Percentiles rank a stretch among this genome's conserved stretches.
These are phyloP conservation scores for Cercospora nicotianae DNA, from an alignment of 2,329 filamentous ascomycete species.

Conservation along the genomic window DNA sequence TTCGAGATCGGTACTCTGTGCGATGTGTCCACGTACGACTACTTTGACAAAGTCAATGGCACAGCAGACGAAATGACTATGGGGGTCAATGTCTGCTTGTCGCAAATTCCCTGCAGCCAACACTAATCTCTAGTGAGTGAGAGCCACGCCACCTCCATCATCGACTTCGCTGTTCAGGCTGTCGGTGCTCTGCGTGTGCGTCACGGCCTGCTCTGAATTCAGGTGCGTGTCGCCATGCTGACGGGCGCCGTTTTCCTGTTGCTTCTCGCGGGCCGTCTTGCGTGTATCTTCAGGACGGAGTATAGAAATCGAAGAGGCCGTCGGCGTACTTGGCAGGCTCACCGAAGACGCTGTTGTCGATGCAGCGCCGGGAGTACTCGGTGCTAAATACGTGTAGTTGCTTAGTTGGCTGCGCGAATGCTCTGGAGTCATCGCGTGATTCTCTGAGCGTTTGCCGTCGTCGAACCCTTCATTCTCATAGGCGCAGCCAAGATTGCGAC, in stretches of 20 bases:
- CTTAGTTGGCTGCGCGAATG: conserved; percentile 26
- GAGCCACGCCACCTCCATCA: conserved; percentile 55
- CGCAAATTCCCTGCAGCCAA: not conserved
- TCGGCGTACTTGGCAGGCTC: conserved; percentile 34
- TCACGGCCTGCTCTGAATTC: conserved; percentile 9
- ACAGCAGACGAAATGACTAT: not conserved
- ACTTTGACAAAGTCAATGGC: not conserved
- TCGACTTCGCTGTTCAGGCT: conserved; percentile 43
- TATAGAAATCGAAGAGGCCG: conserved; percentile 22
- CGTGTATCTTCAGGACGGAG: conserved; percentile 23
- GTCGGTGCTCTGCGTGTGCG: conserved; percentile 25
- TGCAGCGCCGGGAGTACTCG: conserved; percentile 30
- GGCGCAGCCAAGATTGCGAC: conserved; percentile 32
- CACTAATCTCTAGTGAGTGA: conserved; percentile 40
- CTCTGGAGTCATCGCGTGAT: conserved; percentile 30
- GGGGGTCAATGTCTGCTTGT: not conserved
- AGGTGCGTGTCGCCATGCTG: conserved; percentile 9
- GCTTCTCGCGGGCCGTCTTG: conserved; percentile 20
- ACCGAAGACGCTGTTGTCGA: conserved; percentile 36
- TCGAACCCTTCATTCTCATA: conserved; percentile 34
- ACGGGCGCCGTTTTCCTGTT: conserved; percentile 18
- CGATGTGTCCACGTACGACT: not conserved
- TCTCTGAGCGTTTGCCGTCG: conserved; percentile 33
- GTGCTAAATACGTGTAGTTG: conserved; percentile 20
- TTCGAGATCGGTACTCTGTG: not conserved